Base-by-base conservation (phyloP, 768 basidiomycete species). In the Cubamyces sp. region DNA sequence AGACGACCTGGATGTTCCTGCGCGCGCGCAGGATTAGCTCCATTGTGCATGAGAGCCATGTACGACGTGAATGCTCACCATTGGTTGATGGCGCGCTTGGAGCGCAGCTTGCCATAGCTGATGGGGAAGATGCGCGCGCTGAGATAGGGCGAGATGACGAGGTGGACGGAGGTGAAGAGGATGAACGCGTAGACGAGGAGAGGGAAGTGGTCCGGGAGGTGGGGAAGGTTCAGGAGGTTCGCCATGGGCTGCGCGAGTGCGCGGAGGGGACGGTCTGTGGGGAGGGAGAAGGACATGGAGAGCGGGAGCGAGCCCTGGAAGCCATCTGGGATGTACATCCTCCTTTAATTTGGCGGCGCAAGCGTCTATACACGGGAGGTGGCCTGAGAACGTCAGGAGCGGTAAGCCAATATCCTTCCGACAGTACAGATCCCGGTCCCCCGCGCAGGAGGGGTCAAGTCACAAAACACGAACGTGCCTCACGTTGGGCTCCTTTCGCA, bases 1-100 rank as follows among this genome's bases (percentile, higher is more conserved):
- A 92, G 25, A 88, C 85, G 37, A 87, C 77, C 62, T 86, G 91
- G 59, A 86, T 83, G 49, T 83, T 80, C 90, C 90, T 91, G 66
- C 11, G 25, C 23, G 46, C 18, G n/a, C 49, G 23, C 52, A 57
- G 42, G 16, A 28, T 14, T 30, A 41, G 46, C 61, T 41, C 0
- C 59, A 19, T 30, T 56, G 55, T 23, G 54, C 5, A 39, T 5
- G 16, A 61, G 51, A 30, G 18, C 6, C 18, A 12, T 18, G 2
- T 21, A n/a, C 25, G 19, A 47, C n/a, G 26, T 6, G 48, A 3
- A 4, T 23, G 74, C 81, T 34, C 55, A 88, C 88, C 89, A 91
- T 62, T 83, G 87, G 68, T 85, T 87, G 64, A 79, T 77, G 1
- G 79, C 81, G 50, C 77, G 74, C 64, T 71, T 76, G 39, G 75